Percentiles rank a stretch among this genome's conserved stretches.
phyloP scores from a whole-genome alignment of 2,329 filamentous ascomycete genomes.

The Fusarium sp. region DNA sequence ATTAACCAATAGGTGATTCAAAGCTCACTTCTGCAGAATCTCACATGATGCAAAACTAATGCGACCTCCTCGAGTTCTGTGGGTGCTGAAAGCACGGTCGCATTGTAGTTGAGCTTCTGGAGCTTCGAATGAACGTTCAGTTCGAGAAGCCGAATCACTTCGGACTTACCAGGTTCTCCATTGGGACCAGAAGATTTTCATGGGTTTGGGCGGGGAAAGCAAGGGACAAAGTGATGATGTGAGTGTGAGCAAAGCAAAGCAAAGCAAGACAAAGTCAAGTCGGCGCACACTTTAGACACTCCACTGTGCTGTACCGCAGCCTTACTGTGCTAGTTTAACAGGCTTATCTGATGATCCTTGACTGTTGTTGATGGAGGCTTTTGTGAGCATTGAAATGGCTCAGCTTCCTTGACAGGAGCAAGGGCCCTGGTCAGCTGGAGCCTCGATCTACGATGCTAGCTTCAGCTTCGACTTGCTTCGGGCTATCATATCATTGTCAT shows the following conservation, averaged over 20 bases:
- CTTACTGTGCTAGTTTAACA: conserved; percentile 9
- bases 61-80: conserved; percentile 38
- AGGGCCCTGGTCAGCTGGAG: conserved; percentile 36
- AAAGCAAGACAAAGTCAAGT: conserved; percentile 7
- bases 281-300: not conserved
- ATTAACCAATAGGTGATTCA: conserved; percentile 28
- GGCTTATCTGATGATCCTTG: conserved; percentile 37
- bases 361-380: conserved; percentile 16
- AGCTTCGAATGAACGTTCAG: conserved; percentile 9
- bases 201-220: conserved; percentile 20
- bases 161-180: conserved; percentile 15
- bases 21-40: conserved; percentile 25
- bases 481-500: conserved; percentile 15
- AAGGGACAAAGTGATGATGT: conserved; percentile 28
- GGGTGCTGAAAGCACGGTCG: conserved; percentile 31
- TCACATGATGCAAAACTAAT: conserved; percentile 44
- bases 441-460: conserved; percentile 30
- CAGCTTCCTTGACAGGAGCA: conserved; percentile 26
- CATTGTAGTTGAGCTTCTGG: conserved; percentile 27
- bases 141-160: conserved; percentile 25
- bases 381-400: conserved; percentile 27
- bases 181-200: conserved; percentile 6
- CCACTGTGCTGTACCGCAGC: conserved; percentile 24
- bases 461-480: conserved; percentile 23
- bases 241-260: conserved; percentile 3